These are phyloP conservation scores for Scutellaria galericulata DNA, from an alignment of 257 asterid species.

Conservation along the genomic window DNA sequence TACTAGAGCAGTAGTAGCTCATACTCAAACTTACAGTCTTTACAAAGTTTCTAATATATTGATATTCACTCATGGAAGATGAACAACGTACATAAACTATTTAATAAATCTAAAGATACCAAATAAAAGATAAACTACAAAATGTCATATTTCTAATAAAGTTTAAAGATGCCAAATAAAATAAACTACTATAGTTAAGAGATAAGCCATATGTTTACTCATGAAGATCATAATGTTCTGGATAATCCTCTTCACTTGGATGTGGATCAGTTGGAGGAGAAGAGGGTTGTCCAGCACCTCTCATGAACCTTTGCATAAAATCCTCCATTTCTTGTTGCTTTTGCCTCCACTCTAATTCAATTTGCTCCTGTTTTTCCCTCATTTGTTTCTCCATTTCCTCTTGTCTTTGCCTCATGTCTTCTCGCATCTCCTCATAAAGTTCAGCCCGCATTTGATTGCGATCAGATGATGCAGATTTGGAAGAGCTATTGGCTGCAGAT, in stretches of 20 bases:
- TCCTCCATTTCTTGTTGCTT: background rate
- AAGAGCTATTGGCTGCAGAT: background rate
- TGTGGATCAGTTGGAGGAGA: background rate
- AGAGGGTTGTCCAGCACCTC: background rate
- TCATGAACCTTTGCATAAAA: background rate
- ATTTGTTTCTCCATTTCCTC: background rate
- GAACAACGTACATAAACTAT: no score
- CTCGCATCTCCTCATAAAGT: conserved; percentile 6
- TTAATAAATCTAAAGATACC: no score
- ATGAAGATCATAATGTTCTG: background rate
- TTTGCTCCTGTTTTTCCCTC: background rate
- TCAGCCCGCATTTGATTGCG: background rate
- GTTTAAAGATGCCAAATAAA: no score
- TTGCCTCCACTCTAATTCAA: background rate
- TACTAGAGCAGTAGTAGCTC: no score
- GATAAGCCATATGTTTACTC: no score
- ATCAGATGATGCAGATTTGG: background rate
- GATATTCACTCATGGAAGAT: no score
- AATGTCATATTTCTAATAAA: no score
- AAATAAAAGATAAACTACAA: no score
- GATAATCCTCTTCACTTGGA: background rate
- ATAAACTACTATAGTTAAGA: no score
- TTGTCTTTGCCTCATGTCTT: background rate
- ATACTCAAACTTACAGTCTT: no score
- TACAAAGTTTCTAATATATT: no score